Evolutionary conservation across 169 alveolate genomes (phyloP).

Genomic region (Cardiosporidium cionae): DNA sequence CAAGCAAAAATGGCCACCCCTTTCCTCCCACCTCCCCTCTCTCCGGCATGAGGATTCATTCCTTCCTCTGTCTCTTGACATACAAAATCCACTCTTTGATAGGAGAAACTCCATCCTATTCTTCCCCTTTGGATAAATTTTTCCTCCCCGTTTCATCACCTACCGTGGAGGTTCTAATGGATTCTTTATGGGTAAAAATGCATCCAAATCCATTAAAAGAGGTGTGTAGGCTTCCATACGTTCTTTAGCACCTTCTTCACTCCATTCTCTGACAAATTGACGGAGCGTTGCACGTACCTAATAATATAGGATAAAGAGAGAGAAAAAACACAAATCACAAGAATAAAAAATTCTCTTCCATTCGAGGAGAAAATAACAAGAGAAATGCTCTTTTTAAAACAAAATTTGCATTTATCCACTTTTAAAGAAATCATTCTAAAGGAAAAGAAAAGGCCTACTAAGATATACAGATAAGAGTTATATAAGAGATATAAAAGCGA

Average conservation of each 20-base stretch:
- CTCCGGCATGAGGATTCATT: background rate
- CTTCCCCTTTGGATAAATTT: background rate
- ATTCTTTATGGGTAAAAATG: constrained; percentile 51
- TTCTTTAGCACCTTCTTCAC: constrained; percentile 83
- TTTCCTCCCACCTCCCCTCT: background rate
- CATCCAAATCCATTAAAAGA: constrained; percentile 75
- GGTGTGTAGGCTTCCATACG: constrained; percentile 87
- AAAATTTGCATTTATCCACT: background rate
- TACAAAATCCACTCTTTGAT: background rate
- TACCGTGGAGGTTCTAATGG: background rate
- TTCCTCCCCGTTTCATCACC: background rate
- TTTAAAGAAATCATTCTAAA: background rate
- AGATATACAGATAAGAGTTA: background rate
- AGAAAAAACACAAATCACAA: background rate
- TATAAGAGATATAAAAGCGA: background rate
- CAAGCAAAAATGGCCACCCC: background rate
- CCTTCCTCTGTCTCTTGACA: background rate
- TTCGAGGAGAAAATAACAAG: no score
- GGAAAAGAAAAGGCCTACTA: no score
- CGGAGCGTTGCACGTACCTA: constrained; percentile 83
- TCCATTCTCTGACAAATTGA: constrained; percentile 92
- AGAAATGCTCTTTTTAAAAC: background rate
- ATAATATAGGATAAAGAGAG: constrained; percentile 1
- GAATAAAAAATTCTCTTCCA: background rate
- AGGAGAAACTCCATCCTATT: background rate